phyloP scores from a whole-genome alignment of 1,284 basidiomycete genomes.

The Fomes fomentarius region DNA sequence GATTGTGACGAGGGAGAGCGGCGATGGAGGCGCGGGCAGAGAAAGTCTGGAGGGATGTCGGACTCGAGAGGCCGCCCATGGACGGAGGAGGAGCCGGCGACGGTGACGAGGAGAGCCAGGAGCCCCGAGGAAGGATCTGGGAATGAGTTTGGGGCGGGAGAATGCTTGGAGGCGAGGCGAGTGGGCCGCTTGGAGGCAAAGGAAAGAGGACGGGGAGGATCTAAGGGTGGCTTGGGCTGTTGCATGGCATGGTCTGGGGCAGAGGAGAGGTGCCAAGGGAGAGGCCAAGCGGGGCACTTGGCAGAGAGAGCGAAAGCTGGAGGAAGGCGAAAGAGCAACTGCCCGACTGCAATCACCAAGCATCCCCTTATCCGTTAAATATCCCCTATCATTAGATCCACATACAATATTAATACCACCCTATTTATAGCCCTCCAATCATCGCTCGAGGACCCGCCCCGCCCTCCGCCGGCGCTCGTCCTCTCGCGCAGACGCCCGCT shows the following conservation, averaged over 20 bases:
- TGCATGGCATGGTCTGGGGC: conserved; percentile 22
- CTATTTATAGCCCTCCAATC: conserved; percentile 24
- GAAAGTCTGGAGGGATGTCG: conserved; percentile 54
- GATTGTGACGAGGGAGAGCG: conserved; percentile 11
- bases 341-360: neutral
- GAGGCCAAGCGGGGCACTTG: conserved; percentile 7
- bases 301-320: conserved; percentile 3
- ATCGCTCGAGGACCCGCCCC: conserved; percentile 30
- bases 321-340: conserved; percentile 7
- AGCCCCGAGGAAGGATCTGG: conserved; percentile 44
- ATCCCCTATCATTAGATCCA: conserved; percentile 24
- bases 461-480: conserved; percentile 56
- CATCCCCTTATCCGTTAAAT: conserved; percentile 17
- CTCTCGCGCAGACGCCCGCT: conserved; percentile 48
- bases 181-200: conserved; percentile 15
- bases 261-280: conserved; percentile 5
- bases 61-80: conserved; percentile 47
- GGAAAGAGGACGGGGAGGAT: conserved; percentile 7
- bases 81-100: conserved; percentile 48
- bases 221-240: conserved; percentile 17
- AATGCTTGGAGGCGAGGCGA: conserved; percentile 13
- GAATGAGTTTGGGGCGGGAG: neutral
- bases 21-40: conserved; percentile 54
- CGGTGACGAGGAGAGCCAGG: conserved; percentile 57
- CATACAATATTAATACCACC: conserved; percentile 13